Conservation (phyloP, 805 yeast species). For the Candida suzukii region DNA sequence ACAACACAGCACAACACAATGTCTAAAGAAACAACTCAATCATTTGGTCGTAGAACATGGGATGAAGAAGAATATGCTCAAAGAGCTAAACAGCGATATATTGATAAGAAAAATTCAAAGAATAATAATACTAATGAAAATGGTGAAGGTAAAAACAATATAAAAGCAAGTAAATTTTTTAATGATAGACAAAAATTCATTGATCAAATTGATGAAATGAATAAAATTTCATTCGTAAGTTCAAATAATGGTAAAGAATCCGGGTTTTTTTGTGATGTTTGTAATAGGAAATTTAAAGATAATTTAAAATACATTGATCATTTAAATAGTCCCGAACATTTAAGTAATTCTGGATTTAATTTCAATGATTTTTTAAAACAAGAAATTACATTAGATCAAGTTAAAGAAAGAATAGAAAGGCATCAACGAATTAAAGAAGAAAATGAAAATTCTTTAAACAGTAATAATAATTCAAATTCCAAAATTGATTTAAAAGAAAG, state of each 20-base stretch:
- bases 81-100: slow-evolving; percentile 29
- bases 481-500: slow-evolving; percentile 31
- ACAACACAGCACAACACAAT: neutral
- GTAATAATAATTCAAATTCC: slow-evolving; percentile 6
- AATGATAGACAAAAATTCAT: slow-evolving; percentile 15
- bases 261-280: slow-evolving; percentile 80
- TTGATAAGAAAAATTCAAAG: slow-evolving; percentile 8
- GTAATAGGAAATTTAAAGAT: slow-evolving; percentile 78
- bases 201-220: slow-evolving; percentile 16
- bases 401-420: slow-evolving; percentile 30
- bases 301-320: slow-evolving; percentile 79
- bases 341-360: slow-evolving; percentile 31
- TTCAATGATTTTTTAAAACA: slow-evolving; percentile 17
- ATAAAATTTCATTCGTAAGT: slow-evolving; percentile 17
- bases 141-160: slow-evolving; percentile 5
- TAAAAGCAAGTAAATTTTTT: slow-evolving; percentile 14
- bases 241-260: slow-evolving; percentile 38
- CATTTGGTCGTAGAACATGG: slow-evolving; percentile 65
- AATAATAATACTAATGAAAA: slow-evolving; percentile 4
- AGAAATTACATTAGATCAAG: slow-evolving; percentile 42
- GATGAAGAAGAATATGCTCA: slow-evolving; percentile 56
- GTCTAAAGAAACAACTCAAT: neutral
- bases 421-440: slow-evolving; percentile 26
- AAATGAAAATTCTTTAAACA: too few species aligned
- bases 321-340: slow-evolving; percentile 67